phyloP scores from a whole-genome alignment of 768 basidiomycete genomes.

The Suillus variegatus region DNA sequence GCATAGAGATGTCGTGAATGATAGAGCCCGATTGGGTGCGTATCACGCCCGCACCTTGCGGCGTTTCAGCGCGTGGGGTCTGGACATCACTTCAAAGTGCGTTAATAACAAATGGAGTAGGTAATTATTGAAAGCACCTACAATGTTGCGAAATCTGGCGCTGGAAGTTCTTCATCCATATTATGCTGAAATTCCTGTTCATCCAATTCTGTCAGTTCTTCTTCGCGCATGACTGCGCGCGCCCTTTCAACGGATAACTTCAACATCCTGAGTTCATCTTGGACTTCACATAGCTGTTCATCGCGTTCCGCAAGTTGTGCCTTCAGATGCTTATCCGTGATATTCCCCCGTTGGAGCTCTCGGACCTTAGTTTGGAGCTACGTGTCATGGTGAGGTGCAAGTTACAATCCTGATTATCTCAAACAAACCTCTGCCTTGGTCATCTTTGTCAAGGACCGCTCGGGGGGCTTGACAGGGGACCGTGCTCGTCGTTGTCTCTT shows the following conservation, averaged over 20 bases:
- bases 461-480: constrained; percentile 14
- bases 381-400: background rate
- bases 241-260: background rate
- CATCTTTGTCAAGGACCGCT: constrained; percentile 34
- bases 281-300: constrained; percentile 19
- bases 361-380: constrained; percentile 3
- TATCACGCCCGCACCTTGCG: constrained; percentile 19
- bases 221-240: constrained; percentile 5
- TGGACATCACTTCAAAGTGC: background rate
- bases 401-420: background rate
- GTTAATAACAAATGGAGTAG: background rate
- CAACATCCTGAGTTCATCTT: background rate
- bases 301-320: constrained; percentile 28
- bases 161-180: constrained; percentile 1
- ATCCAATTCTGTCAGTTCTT: constrained; percentile 15
- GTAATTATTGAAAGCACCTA: background rate
- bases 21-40: constrained; percentile 50
- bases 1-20: constrained; percentile 48
- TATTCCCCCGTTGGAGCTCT: background rate
- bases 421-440: constrained; percentile 44
- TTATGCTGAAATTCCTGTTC: constrained; percentile 6
- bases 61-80: background rate
- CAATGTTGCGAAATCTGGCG: constrained; percentile 8
- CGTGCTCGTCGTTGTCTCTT: constrained; percentile 14
- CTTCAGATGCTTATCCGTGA: constrained; percentile 25